Conservation (phyloP, 768 basidiomycete genomes). For the Melanogaster broomeanus region DNA sequence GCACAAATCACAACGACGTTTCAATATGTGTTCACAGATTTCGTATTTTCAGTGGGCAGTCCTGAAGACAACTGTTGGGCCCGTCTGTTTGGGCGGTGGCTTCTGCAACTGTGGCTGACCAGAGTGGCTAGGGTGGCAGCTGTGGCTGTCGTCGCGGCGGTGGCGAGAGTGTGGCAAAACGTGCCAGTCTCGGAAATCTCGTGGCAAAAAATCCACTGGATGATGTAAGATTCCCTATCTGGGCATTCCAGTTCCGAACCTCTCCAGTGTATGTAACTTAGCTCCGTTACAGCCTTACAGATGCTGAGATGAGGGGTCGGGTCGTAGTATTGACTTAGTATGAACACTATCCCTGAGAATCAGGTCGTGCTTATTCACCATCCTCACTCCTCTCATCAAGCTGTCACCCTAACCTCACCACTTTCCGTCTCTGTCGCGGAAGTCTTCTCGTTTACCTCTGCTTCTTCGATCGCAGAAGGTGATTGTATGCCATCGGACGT, state of each 20-base stretch:
- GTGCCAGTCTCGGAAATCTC: background rate
- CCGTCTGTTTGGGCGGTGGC: conserved; percentile 16
- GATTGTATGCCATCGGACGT: no score
- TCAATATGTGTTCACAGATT: conserved; percentile 4
- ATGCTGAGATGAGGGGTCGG: no score
- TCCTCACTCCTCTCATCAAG: background rate
- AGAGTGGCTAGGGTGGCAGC: conserved; percentile 24
- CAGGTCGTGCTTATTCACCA: background rate
- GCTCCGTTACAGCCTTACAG: no score
- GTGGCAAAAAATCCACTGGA: background rate
- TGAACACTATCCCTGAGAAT: no score
- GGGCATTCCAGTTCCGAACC: background rate
- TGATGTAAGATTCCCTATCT: conserved; percentile 2
- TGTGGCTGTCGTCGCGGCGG: conserved; percentile 20
- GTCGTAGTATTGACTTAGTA: no score
- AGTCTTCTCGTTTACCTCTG: background rate
- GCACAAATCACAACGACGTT: conserved; percentile 17
- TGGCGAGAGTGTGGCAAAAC: conserved; percentile 9
- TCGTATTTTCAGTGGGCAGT: background rate
- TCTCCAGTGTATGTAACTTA: no score
- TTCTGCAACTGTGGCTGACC: conserved; percentile 29
- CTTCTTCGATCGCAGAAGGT: background rate
- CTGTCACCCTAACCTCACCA: background rate
- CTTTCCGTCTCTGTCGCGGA: background rate
- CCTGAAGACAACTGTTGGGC: background rate